Evolutionary conservation across 108 stramenopile genomes (phyloP), one percentile per base, ranked within the genome.

Genomic region (Fragilariopsis cylindrus): DNA sequence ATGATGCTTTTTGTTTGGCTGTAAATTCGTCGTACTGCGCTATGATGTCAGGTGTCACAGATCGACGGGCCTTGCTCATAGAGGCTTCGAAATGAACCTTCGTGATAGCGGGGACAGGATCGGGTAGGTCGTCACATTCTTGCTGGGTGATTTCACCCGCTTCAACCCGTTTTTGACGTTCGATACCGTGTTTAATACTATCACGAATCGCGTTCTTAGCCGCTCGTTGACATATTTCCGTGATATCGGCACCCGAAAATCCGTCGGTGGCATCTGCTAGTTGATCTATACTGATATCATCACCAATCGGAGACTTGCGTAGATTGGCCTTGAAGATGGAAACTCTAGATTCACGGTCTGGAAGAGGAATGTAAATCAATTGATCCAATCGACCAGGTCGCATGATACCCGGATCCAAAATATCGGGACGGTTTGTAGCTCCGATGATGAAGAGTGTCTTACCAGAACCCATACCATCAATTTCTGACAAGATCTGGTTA

Each of bases 371-470:
- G 87, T 99, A 98, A 81, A 99, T 98, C 6, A 99, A 92, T 81
- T 99, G 99, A 87, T 99, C 98, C 55, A 99, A 81, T 66, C 98
- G 98, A 12, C 99, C 99, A 41, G 99, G 98, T 71, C 99, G 96
- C 80, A 97, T 98, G 83, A 99, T 89, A 72, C 96, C 98, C 57
- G 92, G 96, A 77, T 99, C 99, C 56, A 99, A 73, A 76, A 98
- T 97, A 85, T 99, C 99, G 6, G 98, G 99, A 70, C 98, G 90
- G 82, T 99, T 99, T 41, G 99, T 99, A 1, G 99, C 98, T 52
- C 98, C 99, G 80, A 99, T 98, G 53, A 99, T 97, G 74, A 99
- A 99, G 16, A 99, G 87, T 52, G 93, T 97, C 89, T 99, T 98
- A 42, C 97, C 93, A 54, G 96, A 88, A 30, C 98, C 99, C 69